Evolutionary conservation across 139 green algal species (phyloP).

Genomic region (Nannochloris sp.): DNA sequence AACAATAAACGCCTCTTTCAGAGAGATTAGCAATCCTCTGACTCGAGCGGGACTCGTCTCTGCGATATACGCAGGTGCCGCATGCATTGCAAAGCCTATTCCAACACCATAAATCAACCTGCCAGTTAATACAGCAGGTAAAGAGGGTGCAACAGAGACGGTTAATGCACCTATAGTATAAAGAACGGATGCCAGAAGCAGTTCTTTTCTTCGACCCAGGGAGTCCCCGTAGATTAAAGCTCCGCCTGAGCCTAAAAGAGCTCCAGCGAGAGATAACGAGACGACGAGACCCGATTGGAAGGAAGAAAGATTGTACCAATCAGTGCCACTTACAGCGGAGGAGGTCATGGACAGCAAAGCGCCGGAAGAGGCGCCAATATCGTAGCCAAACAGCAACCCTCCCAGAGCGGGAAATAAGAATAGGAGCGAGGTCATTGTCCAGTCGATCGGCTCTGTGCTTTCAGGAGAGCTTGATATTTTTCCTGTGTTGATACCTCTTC

Average conservation of each 20-base stretch:
- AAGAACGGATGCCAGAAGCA: slow-evolving; percentile 60
- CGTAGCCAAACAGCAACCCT: slow-evolving; percentile 70
- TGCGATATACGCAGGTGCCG: slow-evolving; percentile 85
- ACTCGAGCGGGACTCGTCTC: slow-evolving; percentile 69
- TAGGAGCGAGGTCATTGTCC: slow-evolving; percentile 18
- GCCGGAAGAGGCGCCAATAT: slow-evolving; percentile 79
- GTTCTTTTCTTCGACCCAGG: slow-evolving; percentile 67
- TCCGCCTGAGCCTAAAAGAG: slow-evolving; percentile 59
- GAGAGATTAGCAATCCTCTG: slow-evolving; percentile 67
- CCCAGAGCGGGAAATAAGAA: slow-evolving; percentile 64
- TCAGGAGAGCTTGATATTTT: background rate
- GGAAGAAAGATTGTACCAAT: slow-evolving; percentile 51
- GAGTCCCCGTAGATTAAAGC: slow-evolving; percentile 65
- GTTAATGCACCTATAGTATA: slow-evolving; percentile 48
- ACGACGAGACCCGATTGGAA: slow-evolving; percentile 68
- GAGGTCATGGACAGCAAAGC: slow-evolving; percentile 65
- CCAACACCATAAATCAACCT: slow-evolving; percentile 74
- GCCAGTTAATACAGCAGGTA: slow-evolving; percentile 47
- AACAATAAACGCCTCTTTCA: slow-evolving; percentile 85
- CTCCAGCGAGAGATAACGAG: slow-evolving; percentile 63
- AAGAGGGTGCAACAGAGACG: slow-evolving; percentile 23
- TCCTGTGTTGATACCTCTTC: too few species aligned
- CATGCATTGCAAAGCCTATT: slow-evolving; percentile 92
- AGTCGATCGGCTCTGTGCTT: slow-evolving; percentile 11
- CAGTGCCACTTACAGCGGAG: slow-evolving; percentile 43